A percentile compares a stretch with the other conserved stretches of the same genome.
These are phyloP conservation scores for Chlorella sorokiniana DNA, from an alignment of 139 green algal genomes.

Conservation along the genomic window DNA sequence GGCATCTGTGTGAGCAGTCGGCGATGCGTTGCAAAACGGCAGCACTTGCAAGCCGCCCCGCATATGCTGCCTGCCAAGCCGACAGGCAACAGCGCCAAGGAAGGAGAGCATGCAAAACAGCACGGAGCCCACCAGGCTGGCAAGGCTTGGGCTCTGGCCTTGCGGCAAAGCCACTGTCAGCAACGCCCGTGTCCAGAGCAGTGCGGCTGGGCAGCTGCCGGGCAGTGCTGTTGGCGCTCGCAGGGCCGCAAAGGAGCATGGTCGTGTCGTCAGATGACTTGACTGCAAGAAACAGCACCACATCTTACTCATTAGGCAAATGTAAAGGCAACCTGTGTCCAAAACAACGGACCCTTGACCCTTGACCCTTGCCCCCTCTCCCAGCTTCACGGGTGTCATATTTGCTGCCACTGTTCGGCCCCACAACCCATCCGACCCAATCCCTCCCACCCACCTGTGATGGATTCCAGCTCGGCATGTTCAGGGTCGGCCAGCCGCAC, in stretches of 20 bases:
- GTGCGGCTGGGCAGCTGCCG: not conserved
- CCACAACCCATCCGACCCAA: too few relatives aligned
- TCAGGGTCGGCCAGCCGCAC: slow-evolving; percentile 41
- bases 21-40: not conserved
- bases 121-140: not conserved
- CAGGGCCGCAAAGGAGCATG: not conserved
- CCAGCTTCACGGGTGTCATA: too few relatives aligned
- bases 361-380: too few relatives aligned
- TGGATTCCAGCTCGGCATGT: slow-evolving; percentile 34
- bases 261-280: slow-evolving; percentile 4
- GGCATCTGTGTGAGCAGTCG: not conserved
- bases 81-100: not conserved
- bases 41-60: not conserved
- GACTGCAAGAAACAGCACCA: not conserved
- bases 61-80: not conserved
- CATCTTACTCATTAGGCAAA: not conserved
- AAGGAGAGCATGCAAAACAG: not conserved
- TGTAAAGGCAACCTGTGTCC: not conserved
- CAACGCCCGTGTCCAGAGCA: not conserved
- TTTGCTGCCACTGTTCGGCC: too few relatives aligned
- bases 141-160: not conserved
- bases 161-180: not conserved
- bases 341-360: too few relatives aligned
- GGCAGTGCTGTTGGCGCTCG: not conserved
- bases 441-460: slow-evolving; percentile 17